Base-by-base conservation (phyloP, 164 flowering plant species). In the Platanus orientalis region DNA sequence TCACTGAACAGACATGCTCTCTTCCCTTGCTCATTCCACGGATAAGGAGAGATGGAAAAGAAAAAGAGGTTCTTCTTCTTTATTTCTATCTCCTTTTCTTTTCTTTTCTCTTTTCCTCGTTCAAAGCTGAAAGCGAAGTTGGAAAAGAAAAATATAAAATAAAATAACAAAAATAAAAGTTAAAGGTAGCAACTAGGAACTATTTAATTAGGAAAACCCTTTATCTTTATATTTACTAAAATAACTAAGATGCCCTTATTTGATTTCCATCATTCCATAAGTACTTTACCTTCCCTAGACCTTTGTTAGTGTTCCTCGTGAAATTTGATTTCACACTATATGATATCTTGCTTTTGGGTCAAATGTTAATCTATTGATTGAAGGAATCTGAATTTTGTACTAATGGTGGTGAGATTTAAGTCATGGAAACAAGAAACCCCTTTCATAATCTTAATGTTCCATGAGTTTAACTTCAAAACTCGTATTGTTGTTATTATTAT, bases 1-100 rank as follows among this genome's bases (percentile, higher is more conserved):
- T 49, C 58, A 39, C 59, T 50, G 49, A 70, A 60, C 49, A 27
- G 26, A 60, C 61, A 70, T 70, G 73, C 68, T 44, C 68, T 30
- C 53, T 50, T 44, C n/a, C 68, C 50, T 17, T 17, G n/a, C 60
- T 48, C 14, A 6, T 5, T 42, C 17, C 17, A 42, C 17, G 13
- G 13, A 2, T 42, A 14, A 17, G 57, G 58, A 9, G 16, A 65
- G 64, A 64, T 4, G 63, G 25, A 55, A 55, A 45, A 25, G 54
- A 67, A 40, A 55, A 7, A 10, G 19, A 25, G 34, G 11, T 7
- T 13, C 50, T 19, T 36, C 28, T 66, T 58, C 13, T 36, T 36
- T 36, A 3, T 7, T 7, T 36, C 42, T 36, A 7, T 7, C 12
- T 36, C 12, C 4, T 34, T 34, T 39, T 48, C 9, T 47, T n/a